phyloP scores from a whole-genome alignment of 441 rosid genomes.

The Adansonia madagascariensis region DNA sequence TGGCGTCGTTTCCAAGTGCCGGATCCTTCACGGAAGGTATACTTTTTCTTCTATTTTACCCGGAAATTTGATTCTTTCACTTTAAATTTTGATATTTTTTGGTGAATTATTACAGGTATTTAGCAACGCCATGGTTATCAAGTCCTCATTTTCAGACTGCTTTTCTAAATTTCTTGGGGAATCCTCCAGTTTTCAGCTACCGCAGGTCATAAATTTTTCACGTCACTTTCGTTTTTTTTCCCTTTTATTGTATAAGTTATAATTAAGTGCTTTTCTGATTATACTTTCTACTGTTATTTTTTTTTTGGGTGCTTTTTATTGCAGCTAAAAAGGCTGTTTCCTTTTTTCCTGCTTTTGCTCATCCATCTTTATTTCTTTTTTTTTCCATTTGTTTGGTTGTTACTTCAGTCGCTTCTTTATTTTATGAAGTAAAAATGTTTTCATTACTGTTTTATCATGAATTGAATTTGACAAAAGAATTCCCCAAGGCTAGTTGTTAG shows the following conservation, averaged over 20 bases:
- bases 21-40: conserved; percentile 70
- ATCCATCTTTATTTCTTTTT: background rate
- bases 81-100: conserved; percentile 11
- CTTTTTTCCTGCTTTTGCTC: background rate
- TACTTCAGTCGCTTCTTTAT: background rate
- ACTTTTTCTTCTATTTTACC: background rate
- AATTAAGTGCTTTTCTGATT: background rate
- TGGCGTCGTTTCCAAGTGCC: conserved; percentile 63
- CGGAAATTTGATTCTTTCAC: background rate
- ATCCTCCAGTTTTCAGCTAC: conserved; percentile 72
- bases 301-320: background rate
- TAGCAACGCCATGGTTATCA: conserved; percentile 80
- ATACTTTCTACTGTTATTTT: background rate
- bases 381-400: background rate
- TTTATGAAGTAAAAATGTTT: background rate
- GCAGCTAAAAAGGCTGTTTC: background rate
- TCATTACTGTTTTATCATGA: background rate
- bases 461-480: background rate
- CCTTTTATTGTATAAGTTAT: background rate
- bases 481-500: background rate
- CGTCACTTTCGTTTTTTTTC: background rate
- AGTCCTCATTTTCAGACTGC: conserved; percentile 83
- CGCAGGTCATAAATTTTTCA: conserved; percentile 47
- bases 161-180: conserved; percentile 68
- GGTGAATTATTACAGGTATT: conserved; percentile 46